Evolutionary conservation across 1,284 basidiomycete species (phyloP).

Genomic region (Pseudozyma tsukubaensis): DNA sequence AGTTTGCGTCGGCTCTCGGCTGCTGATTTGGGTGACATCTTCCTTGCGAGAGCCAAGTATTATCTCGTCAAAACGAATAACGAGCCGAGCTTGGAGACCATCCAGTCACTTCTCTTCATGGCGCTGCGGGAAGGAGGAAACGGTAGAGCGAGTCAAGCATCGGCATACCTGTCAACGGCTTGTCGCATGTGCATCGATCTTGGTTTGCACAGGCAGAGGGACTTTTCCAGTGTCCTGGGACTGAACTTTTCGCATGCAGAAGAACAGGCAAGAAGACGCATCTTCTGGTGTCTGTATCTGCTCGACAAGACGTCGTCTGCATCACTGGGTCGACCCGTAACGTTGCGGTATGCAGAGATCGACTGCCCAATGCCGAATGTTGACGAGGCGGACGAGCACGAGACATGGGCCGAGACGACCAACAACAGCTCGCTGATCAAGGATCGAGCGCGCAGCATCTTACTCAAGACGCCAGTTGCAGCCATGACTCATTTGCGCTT

Average conservation of each 20-base stretch:
- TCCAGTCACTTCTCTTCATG: constrained; percentile 57
- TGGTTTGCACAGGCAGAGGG: constrained; percentile 51
- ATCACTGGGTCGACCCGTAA: constrained; percentile 53
- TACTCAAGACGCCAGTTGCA: constrained; percentile 43
- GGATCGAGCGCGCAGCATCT: constrained; percentile 29
- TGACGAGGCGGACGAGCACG: constrained; percentile 50
- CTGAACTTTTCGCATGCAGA: constrained; percentile 46
- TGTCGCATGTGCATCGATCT: constrained; percentile 58
- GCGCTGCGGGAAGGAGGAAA: constrained; percentile 55
- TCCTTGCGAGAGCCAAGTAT: constrained; percentile 54
- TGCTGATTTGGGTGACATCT: constrained; percentile 46
- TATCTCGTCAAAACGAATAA: constrained; percentile 53
- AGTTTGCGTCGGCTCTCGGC: constrained; percentile 28
- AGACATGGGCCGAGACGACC: constrained; percentile 50
- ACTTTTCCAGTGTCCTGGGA: constrained; percentile 41
- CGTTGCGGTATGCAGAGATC: constrained; percentile 54
- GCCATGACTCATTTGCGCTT: constrained; percentile 42
- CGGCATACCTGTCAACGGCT: constrained; percentile 48
- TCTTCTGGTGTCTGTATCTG: constrained; percentile 54
- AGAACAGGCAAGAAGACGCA: constrained; percentile 48
- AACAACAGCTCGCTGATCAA: constrained; percentile 49
- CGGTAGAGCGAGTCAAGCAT: constrained; percentile 47
- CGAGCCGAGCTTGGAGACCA: constrained; percentile 52
- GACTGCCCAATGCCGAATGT: constrained; percentile 54
- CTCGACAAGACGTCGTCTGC: constrained; percentile 56